A percentile compares a stretch with the other conserved stretches of the same genome.
phyloP scores from a whole-genome alignment of 2,329 filamentous ascomycete species.

The Uncinocarpus reesii region DNA sequence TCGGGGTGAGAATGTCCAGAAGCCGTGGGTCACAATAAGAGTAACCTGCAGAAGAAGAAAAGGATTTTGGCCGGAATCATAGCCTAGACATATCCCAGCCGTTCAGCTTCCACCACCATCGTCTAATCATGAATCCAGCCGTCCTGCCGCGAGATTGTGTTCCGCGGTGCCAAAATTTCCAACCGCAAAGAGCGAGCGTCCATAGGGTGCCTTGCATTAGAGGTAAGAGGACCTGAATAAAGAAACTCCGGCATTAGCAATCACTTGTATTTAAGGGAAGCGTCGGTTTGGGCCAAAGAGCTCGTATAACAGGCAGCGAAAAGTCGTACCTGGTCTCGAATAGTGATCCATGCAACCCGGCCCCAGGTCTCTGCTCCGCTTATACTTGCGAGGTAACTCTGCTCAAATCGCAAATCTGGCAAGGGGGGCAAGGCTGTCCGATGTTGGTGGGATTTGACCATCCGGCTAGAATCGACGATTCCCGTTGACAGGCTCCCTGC shows the following conservation, averaged over 20 bases:
- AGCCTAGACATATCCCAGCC: constrained; percentile 63
- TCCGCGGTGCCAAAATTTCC: constrained; percentile 79
- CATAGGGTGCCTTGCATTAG: constrained; percentile 81
- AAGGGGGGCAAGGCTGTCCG: constrained; percentile 54
- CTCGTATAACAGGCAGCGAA: too few species aligned
- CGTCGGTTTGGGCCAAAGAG: too few species aligned
- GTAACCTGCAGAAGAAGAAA: background rate
- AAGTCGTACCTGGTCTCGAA: constrained; percentile 77
- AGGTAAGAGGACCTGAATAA: constrained; percentile 65
- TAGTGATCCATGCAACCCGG: constrained; percentile 71
- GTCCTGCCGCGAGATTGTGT: constrained; percentile 66
- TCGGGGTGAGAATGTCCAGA: background rate
- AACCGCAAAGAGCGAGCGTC: constrained; percentile 73
- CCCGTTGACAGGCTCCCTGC: constrained; percentile 39
- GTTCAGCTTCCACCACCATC: constrained; percentile 95
- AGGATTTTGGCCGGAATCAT: constrained; percentile 6
- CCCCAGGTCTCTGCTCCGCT: constrained; percentile 67
- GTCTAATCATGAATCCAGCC: constrained; percentile 63
- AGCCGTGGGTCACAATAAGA: background rate
- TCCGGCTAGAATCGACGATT: constrained; percentile 33
- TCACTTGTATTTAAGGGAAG: too few species aligned
- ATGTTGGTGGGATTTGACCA: constrained; percentile 26
- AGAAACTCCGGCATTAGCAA: background rate
- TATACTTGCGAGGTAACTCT: constrained; percentile 92
- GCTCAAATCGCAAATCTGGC: constrained; percentile 85